Evolutionary conservation across 495 filamentous ascomycete genomes (phyloP).

Genomic region (Letharia columbiana): DNA sequence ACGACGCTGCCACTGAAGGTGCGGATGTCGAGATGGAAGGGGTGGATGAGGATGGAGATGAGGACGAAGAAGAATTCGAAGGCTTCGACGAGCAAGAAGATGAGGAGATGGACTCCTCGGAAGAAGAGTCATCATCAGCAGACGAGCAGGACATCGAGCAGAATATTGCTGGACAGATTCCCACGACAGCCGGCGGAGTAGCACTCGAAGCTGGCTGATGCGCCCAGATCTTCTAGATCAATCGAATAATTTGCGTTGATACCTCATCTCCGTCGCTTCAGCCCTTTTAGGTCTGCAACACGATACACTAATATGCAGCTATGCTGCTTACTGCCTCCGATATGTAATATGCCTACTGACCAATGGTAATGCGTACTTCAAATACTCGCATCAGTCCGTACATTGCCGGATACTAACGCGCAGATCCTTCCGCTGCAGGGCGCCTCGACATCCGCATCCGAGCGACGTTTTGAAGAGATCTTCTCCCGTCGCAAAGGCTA

Average conservation of each 20-base stretch:
- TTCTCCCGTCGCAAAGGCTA: too few relatives aligned
- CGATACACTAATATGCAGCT: neutral
- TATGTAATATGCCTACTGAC: neutral
- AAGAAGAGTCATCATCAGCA: neutral
- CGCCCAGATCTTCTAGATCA: neutral
- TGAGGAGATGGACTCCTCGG: conserved; percentile 5
- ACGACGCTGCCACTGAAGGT: conserved; percentile 24
- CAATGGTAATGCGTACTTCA: neutral
- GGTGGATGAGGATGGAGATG: conserved; percentile 2
- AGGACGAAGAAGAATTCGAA: conserved; percentile 31
- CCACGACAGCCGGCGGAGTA: neutral
- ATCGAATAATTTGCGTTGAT: neutral
- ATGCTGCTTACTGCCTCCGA: neutral
- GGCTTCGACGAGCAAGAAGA: conserved; percentile 33
- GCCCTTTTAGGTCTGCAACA: neutral
- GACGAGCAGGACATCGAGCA: neutral
- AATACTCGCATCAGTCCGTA: too few relatives aligned
- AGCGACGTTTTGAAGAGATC: too few relatives aligned
- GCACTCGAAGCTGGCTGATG: conserved; percentile 1
- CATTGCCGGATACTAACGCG: too few relatives aligned
- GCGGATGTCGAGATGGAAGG: neutral
- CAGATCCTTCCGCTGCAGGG: too few relatives aligned
- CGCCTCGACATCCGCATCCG: too few relatives aligned
- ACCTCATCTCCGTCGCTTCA: neutral
- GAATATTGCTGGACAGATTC: neutral